A percentile compares a stretch with the other conserved stretches of the same genome.
These are phyloP conservation scores for Cocos nucifera DNA, from an alignment of 176 grass and related monocot species.

Conservation along the genomic window DNA sequence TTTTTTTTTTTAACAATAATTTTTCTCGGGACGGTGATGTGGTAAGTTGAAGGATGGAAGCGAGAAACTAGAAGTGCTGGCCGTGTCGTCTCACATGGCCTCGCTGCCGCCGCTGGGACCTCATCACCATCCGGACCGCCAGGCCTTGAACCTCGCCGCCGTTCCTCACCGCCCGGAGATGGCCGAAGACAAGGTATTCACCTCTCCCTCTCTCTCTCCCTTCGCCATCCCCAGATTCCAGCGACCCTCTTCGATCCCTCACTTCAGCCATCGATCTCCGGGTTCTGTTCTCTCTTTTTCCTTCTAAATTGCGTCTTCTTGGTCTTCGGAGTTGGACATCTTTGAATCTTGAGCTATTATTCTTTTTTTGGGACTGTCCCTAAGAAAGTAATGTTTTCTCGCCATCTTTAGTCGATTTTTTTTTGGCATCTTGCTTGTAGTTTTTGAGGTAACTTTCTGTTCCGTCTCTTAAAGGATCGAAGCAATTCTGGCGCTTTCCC, in stretches of 20 bases:
- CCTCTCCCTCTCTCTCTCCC: background rate
- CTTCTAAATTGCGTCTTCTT: background rate
- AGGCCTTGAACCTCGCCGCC: background rate
- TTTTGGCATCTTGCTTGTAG: background rate
- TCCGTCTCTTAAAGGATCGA: too few species aligned
- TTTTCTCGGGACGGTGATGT: too few species aligned
- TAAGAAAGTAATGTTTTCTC: too few species aligned
- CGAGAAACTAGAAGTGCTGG: too few species aligned
- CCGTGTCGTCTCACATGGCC: background rate
- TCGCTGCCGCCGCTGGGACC: slow-evolving; percentile 3
- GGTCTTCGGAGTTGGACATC: background rate
- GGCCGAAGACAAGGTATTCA: slow-evolving; percentile 4
- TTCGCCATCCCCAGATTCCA: background rate
- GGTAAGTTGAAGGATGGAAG: too few species aligned
- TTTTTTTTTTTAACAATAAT: too few species aligned
- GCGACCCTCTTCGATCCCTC: background rate
- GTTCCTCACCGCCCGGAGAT: slow-evolving; percentile 1
- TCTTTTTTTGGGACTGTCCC: too few species aligned
- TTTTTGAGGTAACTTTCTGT: too few species aligned
- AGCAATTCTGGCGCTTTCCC: too few species aligned
- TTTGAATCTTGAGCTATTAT: background rate
- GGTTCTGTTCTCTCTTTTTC: too few species aligned
- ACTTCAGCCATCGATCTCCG: background rate
- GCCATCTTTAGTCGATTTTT: background rate
- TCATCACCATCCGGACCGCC: background rate